These are phyloP conservation scores for Termitomyces sp. DNA, from an alignment of 768 basidiomycete species.

Conservation along the genomic window DNA sequence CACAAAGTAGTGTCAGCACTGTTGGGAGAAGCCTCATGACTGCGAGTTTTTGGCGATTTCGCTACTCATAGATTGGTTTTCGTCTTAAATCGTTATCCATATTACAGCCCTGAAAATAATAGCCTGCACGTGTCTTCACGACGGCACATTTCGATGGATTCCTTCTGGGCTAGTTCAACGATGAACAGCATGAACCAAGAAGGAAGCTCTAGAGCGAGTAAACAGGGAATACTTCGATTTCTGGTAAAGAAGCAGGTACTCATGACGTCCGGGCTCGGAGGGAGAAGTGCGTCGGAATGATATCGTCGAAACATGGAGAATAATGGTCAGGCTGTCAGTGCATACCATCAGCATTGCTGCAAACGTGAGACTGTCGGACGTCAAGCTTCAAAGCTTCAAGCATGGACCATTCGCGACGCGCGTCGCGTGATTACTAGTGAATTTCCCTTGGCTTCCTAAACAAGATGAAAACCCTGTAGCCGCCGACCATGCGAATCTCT, in stretches of 20 bases:
- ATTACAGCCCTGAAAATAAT: neutral
- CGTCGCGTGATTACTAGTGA: too few relatives aligned
- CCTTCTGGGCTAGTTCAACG: neutral
- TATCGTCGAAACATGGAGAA: constrained; percentile 9
- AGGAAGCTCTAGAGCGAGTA: neutral
- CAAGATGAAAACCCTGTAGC: too few relatives aligned
- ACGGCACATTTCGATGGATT: neutral
- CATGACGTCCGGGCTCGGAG: constrained; percentile 8
- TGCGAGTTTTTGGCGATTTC: neutral
- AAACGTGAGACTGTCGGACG: too few relatives aligned
- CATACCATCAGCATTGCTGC: too few relatives aligned
- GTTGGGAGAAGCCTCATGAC: constrained; percentile 20
- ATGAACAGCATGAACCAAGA: neutral
- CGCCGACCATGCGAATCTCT: too few relatives aligned
- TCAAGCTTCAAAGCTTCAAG: too few relatives aligned
- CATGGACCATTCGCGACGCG: too few relatives aligned
- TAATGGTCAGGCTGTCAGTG: too few relatives aligned
- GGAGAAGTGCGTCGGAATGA: constrained; percentile 3
- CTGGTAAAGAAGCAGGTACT: neutral
- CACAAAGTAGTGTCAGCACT: constrained; percentile 18
- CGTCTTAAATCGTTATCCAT: neutral
- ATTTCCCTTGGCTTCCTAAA: too few relatives aligned
- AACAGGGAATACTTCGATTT: neutral
- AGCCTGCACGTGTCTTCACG: neutral
- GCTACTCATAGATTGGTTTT: neutral